These are phyloP conservation scores for Globisporangium echinulatum DNA, from an alignment of 352 stramenopile genomes.

Conservation along the genomic window DNA sequence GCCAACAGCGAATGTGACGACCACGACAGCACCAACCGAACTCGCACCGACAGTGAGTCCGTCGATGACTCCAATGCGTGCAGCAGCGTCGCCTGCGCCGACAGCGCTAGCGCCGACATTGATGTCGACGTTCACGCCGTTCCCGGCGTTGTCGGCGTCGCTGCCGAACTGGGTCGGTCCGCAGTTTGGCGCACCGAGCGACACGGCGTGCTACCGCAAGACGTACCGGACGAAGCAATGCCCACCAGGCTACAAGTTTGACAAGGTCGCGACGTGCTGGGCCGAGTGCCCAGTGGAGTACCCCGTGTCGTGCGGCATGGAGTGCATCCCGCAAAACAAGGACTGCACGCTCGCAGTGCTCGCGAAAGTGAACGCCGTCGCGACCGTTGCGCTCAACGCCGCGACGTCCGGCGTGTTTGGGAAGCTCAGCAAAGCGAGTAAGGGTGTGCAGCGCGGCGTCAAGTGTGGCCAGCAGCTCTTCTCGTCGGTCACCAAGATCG, in stretches of 20 bases:
- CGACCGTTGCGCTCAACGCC: neutral
- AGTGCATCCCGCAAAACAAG: slow-evolving; percentile 56
- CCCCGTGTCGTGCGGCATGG: slow-evolving; percentile 44
- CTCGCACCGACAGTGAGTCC: no score
- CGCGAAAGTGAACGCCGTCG: neutral
- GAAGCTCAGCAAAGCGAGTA: slow-evolving; percentile 24
- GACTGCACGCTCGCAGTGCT: slow-evolving; percentile 30
- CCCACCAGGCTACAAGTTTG: slow-evolving; percentile 32
- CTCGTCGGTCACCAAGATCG: slow-evolving; percentile 31
- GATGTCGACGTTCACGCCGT: no score
- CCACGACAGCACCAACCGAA: no score
- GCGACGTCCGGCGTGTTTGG: slow-evolving; percentile 6
- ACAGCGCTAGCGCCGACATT: no score
- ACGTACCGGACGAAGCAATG: neutral
- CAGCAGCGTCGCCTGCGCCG: no score
- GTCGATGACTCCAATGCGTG: no score
- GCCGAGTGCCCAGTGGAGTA: slow-evolving; percentile 49
- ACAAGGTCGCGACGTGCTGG: slow-evolving; percentile 47
- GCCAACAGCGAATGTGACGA: no score
- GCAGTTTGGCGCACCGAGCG: neutral
- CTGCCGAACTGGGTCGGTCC: neutral
- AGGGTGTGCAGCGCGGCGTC: slow-evolving; percentile 30
- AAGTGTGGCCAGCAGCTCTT: slow-evolving; percentile 38
- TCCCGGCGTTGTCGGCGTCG: no score
- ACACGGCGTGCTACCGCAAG: neutral